phyloP scores from a whole-genome alignment of 768 basidiomycete species.

The Leccinum fibrillosum region DNA sequence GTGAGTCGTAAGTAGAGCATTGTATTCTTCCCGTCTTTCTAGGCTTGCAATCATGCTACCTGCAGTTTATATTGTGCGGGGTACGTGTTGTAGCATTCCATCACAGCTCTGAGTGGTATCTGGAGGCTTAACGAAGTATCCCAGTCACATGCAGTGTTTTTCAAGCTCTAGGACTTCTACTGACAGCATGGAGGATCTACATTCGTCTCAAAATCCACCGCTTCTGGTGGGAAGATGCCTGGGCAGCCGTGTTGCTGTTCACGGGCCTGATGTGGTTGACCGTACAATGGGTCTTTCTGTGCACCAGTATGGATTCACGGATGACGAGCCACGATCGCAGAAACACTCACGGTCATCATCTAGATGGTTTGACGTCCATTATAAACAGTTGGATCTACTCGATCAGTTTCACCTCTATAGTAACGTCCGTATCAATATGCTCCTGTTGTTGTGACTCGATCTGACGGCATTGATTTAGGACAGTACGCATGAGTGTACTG shows the following conservation, averaged over 20 bases:
- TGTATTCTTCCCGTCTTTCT: not conserved
- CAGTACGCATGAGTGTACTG: constrained; percentile 17
- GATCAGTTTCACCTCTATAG: constrained; percentile 7
- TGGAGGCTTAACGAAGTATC: not conserved
- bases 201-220: constrained; percentile 15
- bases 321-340: not conserved
- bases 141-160: constrained; percentile 11
- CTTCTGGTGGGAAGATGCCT: constrained; percentile 22
- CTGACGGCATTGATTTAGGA: constrained; percentile 5
- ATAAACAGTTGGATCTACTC: constrained; percentile 10
- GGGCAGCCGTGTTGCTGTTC: constrained; percentile 11
- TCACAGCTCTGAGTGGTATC: not conserved
- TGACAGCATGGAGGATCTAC: constrained; percentile 19
- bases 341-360: not conserved
- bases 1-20: not conserved
- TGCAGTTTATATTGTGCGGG: constrained; percentile 3
- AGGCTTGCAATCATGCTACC: not conserved
- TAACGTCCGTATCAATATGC: not conserved
- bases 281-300: constrained; percentile 9
- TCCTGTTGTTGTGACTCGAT: not conserved
- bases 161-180: constrained; percentile 10
- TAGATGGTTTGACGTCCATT: constrained; percentile 9
- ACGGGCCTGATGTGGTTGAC: constrained; percentile 11
- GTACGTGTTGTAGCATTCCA: not conserved
- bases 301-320: constrained; percentile 1